A percentile compares a stretch with the other conserved stretches of the same genome.
Evolutionary conservation across 2,329 filamentous ascomycete genomes (phyloP).

Genomic region (Alternaria novae-zelandiae): DNA sequence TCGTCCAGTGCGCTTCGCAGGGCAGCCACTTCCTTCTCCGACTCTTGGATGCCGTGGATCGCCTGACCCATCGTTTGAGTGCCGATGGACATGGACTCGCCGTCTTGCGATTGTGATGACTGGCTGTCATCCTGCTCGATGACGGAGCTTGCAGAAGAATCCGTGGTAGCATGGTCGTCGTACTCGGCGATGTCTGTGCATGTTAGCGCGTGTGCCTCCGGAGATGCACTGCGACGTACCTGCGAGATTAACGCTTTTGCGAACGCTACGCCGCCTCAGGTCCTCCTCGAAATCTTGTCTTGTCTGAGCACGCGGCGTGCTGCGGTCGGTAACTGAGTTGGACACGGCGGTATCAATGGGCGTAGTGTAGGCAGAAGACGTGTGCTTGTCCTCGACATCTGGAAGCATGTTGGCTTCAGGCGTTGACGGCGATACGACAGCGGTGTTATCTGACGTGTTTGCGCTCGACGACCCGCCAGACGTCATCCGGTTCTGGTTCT

Average conservation of each 20-base stretch:
- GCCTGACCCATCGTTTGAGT: conserved; percentile 56
- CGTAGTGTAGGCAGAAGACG: conserved; percentile 63
- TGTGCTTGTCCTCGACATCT: conserved; percentile 45
- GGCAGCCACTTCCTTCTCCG: conserved; percentile 69
- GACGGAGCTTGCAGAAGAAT: conserved; percentile 38
- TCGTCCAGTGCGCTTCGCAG: conserved; percentile 81
- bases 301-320: conserved; percentile 84
- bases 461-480: conserved; percentile 38
- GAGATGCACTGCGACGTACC: too few species aligned
- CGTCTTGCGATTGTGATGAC: conserved; percentile 42
- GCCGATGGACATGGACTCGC: conserved; percentile 26
- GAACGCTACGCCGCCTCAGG: conserved; percentile 58
- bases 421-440: conserved; percentile 46
- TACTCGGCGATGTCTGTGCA: conserved; percentile 55
- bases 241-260: conserved; percentile 77
- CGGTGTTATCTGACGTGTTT: conserved; percentile 45
- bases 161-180: conserved; percentile 44
- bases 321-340: conserved; percentile 59
- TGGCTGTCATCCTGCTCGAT: conserved; percentile 43
- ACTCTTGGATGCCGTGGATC: conserved; percentile 63
- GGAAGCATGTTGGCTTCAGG: conserved; percentile 48
- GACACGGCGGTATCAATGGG: conserved; percentile 76
- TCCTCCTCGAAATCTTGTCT: conserved; percentile 72
- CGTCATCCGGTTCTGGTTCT: conserved; percentile 43
- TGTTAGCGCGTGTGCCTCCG: conserved; percentile 29